Conservation (phyloP, 2,329 filamentous ascomycete genomes). For the Emergomyces pasteurianus region DNA sequence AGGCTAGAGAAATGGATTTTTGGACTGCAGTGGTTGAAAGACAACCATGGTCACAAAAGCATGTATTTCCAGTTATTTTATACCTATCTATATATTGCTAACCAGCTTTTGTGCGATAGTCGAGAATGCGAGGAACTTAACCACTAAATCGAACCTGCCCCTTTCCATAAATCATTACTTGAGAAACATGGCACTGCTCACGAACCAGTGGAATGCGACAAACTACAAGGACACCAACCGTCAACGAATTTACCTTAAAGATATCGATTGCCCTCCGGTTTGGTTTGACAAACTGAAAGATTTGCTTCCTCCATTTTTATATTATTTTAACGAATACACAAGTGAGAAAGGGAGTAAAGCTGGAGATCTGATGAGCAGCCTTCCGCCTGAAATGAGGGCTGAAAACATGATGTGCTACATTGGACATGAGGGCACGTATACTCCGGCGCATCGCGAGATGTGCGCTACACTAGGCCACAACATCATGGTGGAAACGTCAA, state of each 20-base stretch:
- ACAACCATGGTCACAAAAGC: slow-evolving; percentile 70
- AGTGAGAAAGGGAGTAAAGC: slow-evolving; percentile 47
- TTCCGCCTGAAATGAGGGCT: slow-evolving; percentile 76
- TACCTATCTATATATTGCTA: slow-evolving; percentile 2
- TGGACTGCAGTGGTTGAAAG: slow-evolving; percentile 65
- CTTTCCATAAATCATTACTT: slow-evolving; percentile 87
- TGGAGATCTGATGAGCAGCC: slow-evolving; percentile 88
- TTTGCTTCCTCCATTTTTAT: slow-evolving; percentile 67
- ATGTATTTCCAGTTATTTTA: not conserved
- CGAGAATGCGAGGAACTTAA: slow-evolving; percentile 75
- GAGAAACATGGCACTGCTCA: slow-evolving; percentile 70
- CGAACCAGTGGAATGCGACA: slow-evolving; percentile 64
- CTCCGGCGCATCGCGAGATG: slow-evolving; percentile 92
- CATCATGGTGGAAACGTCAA: slow-evolving; percentile 91
- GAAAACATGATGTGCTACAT: slow-evolving; percentile 98
- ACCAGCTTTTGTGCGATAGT: slow-evolving; percentile 37
- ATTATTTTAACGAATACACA: slow-evolving; percentile 78
- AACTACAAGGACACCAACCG: slow-evolving; percentile 69
- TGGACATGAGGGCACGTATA: slow-evolving; percentile 94
- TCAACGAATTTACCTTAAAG: slow-evolving; percentile 88
- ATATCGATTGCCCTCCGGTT: slow-evolving; percentile 83
- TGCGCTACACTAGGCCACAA: slow-evolving; percentile 93
- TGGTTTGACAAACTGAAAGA: slow-evolving; percentile 74
- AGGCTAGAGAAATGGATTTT: slow-evolving; percentile 68
- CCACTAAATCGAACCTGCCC: slow-evolving; percentile 58